Evolutionary conservation across 495 filamentous ascomycete species (phyloP), one percentile per base, ranked within the genome.

Genomic region (Tirmania nivea): DNA sequence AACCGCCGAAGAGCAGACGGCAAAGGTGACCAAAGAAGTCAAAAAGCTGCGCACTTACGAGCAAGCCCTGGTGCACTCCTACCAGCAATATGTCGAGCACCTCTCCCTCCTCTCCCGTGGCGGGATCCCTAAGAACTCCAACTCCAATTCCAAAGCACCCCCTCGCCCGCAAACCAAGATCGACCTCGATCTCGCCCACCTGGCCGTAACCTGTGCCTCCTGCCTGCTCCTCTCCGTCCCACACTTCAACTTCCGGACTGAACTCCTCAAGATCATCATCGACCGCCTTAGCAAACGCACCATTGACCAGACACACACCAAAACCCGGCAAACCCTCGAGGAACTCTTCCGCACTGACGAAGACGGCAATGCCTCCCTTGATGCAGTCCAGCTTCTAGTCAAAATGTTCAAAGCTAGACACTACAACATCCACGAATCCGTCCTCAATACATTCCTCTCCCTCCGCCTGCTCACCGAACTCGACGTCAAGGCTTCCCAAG

Each of bases 181-280:
- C 34, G 14, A 16, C 45, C 10, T 62, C 34, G 54, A 51, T 37
- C 60, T 90, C 52, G 71, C 77, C 48, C 79, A 70, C 52, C 71
- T 93, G 12, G 90, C 90, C 2, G 82, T 94, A 51, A 78, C 75
- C 16, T 96, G 92, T 65, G 83, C 82, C 8, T 89, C 84, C 63
- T 78, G 70, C 34, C 73, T 96, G 16, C 69, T 97, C 35, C 70
- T 76, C 11, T 69, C 78, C 1, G 85, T 94, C 6, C 84, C 90
- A 10, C 92, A 97, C 69, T 97, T 97, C 76, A 97, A 97, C 68
- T 94, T 90, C 67, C 76, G 92, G 8, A 72, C 71, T 34, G 92
- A 96, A 34, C 69, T 97, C 31, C 66, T 96, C 37, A 83, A 83
- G 68, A 86, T 96, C 42, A 61, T 97, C 35, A 77, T 94, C 35